phyloP scores from a whole-genome alignment of 2,329 filamentous ascomycete species.

The Beauveria pseudobassiana region DNA sequence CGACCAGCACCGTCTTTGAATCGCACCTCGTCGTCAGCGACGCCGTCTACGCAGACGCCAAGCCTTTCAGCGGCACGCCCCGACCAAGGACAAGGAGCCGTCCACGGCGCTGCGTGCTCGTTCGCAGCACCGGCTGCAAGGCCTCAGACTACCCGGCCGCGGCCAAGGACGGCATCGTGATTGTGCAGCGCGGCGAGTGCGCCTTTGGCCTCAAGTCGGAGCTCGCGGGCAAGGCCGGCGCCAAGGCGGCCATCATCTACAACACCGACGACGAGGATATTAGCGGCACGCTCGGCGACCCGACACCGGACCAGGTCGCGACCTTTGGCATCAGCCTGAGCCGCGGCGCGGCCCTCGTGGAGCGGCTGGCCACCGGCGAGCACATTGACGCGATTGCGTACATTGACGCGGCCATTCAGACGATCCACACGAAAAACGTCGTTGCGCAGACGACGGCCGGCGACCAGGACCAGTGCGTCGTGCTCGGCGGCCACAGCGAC shows the following conservation, averaged over 20 bases:
- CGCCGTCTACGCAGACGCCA: slow-evolving; percentile 40
- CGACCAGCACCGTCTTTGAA: slow-evolving; percentile 52
- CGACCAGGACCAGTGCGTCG: slow-evolving; percentile 56
- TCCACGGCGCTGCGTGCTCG: slow-evolving; percentile 52
- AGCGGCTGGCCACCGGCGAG: slow-evolving; percentile 44
- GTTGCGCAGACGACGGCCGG: slow-evolving; percentile 54
- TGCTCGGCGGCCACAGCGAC: slow-evolving; percentile 59
- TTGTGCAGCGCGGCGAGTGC: slow-evolving; percentile 64
- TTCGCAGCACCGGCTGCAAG: slow-evolving; percentile 56
- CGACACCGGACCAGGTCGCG: slow-evolving; percentile 52
- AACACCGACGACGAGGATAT: slow-evolving; percentile 60
- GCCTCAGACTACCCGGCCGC: slow-evolving; percentile 53
- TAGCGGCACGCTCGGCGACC: slow-evolving; percentile 60
- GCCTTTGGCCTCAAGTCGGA: slow-evolving; percentile 65
- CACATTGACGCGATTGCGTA: slow-evolving; percentile 48
- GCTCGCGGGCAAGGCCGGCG: slow-evolving; percentile 60
- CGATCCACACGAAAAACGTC: slow-evolving; percentile 50
- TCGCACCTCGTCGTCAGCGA: slow-evolving; percentile 50
- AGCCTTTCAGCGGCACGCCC: slow-evolving; percentile 60
- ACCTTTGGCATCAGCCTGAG: slow-evolving; percentile 59
- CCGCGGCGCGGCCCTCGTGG: slow-evolving; percentile 49
- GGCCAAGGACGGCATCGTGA: slow-evolving; percentile 56
- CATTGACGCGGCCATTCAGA: slow-evolving; percentile 49
- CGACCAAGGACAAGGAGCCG: slow-evolving; percentile 51
- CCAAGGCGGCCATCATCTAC: slow-evolving; percentile 64